A percentile compares a stretch with the other conserved stretches of the same genome.
Evolutionary conservation across 73 alveolate species (phyloP).

Genomic region (Paramecium primaurelia): DNA sequence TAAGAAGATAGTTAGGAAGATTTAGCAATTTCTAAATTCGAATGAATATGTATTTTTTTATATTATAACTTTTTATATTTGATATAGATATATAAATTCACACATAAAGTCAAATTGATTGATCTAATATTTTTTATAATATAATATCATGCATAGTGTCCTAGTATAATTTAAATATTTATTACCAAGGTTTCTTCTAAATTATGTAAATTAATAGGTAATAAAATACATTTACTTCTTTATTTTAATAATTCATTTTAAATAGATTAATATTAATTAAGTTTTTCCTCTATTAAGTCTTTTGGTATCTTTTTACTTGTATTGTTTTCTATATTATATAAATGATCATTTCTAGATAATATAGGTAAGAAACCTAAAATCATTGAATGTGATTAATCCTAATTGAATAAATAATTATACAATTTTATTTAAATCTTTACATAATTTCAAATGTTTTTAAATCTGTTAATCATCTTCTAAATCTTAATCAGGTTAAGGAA

Average conservation of each 20-base stretch:
- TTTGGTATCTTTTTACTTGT: not conserved
- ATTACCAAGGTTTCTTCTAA: constrained; percentile 10
- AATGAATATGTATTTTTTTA: not conserved
- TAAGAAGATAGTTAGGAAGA: not conserved
- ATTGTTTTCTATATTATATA: constrained; percentile 10
- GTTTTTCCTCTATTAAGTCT: not conserved
- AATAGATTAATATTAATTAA: not conserved
- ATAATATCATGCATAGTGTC: constrained; percentile 15
- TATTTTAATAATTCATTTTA: not conserved
- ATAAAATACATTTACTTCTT: not conserved
- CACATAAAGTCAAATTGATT: not conserved
- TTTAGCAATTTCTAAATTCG: not conserved
- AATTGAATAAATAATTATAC: not conserved
- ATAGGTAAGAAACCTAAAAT: constrained; percentile 21
- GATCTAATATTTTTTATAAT: not conserved
- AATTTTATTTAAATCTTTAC: not conserved
- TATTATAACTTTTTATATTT: not conserved
- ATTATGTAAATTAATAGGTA: constrained; percentile 30
- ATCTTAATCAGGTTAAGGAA: not conserved
- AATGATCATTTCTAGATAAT: not conserved
- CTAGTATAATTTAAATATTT: not conserved
- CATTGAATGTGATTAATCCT: not conserved
- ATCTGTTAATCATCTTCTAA: not conserved
- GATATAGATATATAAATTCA: not conserved
- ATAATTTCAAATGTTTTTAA: not conserved